A percentile compares a stretch with the other conserved stretches of the same genome.
Conservation (phyloP, 768 basidiomycete species). For the Kwoniella mangroviensis region DNA sequence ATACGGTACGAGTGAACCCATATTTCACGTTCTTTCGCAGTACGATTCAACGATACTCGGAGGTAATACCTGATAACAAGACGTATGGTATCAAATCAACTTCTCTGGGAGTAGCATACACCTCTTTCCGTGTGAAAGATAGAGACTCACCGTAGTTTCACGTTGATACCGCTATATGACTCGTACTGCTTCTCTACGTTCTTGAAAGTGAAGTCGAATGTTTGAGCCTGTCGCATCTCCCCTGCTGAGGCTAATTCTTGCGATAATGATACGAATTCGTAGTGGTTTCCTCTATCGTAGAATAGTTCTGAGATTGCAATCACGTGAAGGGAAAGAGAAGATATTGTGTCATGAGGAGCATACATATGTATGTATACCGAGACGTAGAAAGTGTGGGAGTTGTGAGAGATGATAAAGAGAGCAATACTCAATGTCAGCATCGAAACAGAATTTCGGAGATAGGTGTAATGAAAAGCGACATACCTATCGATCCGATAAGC, state of each 20-base stretch:
- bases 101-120: no score
- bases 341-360: no score
- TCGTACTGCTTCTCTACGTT: conserved; percentile 99
- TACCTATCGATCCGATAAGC: conserved; percentile 93
- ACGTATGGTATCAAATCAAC: no score
- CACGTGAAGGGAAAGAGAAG: no score
- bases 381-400: no score
- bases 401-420: background rate
- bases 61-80: conserved; percentile 95
- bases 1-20: conserved; percentile 99
- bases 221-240: conserved; percentile 94
- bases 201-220: conserved; percentile 96
- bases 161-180: conserved; percentile 96
- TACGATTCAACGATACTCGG: conserved; percentile 85
- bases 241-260: conserved; percentile 96
- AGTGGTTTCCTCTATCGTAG: conserved; percentile 96
- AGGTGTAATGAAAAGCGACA: conserved; percentile 38
- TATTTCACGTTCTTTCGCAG: conserved; percentile 86
- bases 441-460: background rate
- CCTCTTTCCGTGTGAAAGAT: no score
- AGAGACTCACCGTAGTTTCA: conserved; percentile 91
- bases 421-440: background rate
- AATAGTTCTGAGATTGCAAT: no score
- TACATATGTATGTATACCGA: no score
- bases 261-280: conserved; percentile 93